Evolutionary conservation across 1,284 basidiomycete genomes (phyloP), one percentile per base, ranked within the genome.

Genomic region (Golubevia sp.): DNA sequence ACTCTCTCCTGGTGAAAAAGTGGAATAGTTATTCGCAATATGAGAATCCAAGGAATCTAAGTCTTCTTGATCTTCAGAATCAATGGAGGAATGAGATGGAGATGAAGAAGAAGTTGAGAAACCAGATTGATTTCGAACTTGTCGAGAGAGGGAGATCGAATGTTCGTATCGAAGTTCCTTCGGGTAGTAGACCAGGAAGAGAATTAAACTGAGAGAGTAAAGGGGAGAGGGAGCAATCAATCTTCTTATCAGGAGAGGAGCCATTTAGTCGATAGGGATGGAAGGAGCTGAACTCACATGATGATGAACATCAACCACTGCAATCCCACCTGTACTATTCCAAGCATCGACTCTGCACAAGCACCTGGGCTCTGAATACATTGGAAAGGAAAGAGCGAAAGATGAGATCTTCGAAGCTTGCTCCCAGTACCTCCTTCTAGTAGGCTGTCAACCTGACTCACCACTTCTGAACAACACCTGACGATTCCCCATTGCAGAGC

Each of bases 121-220:
- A 27, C 26, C 21, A 30, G 15, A 20, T n/a, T 21, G n/a, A 50
- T 59, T 24, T 49, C 25, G 21, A 11, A 7, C 59, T 62, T 55
- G 6, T 66, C 59, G 11, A 1, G 77, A 60, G 2, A 72, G 63
- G 24, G 76, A 62, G 21, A 72, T 68, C 7, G 68, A 59, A 23
- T 65, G 62, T 67, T 84, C 86, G 79, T 90, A 92, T 82, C 94
- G 93, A 71, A 91, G 88, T 71, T 92, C 89, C 11, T 87, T 85
- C 0, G 95, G 95, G 79, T 94, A 99, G 87, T 95, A 99, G 53
- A 92, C 85, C 84, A 99, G 91, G 85, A 92, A 99, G 2, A 98
- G 88, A 0, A 94, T 88, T 63, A 97, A 87, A 55, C 94, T 97
- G 74, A 59, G 52, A 25, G 51, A 48, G 48, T 30, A 54, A 54